Percentiles rank a stretch among this genome's conserved stretches.
These are phyloP conservation scores for Ambrosia hybrid DNA, from an alignment of 140 eudicot genomes.

Conservation along the genomic window DNA sequence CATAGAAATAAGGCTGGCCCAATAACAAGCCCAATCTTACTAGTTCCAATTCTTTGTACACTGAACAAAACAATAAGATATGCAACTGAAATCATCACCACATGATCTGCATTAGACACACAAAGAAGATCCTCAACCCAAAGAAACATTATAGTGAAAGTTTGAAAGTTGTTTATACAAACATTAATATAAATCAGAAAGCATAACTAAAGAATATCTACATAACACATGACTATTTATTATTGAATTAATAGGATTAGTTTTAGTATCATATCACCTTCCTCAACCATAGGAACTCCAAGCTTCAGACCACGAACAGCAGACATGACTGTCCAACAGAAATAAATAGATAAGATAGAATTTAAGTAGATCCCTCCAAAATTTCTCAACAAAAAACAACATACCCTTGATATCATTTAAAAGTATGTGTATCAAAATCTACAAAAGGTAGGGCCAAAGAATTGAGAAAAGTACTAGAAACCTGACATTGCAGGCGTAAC, in stretches of 20 bases:
- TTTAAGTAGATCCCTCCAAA: slow-evolving; percentile 3
- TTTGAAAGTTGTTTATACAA: background rate
- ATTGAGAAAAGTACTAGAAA: slow-evolving; percentile 26
- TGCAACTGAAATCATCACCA: slow-evolving; percentile 89
- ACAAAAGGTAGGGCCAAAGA: background rate
- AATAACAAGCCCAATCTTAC: slow-evolving; percentile 90
- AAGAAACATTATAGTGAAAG: background rate
- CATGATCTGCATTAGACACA: slow-evolving; percentile 65
- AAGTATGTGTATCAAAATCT: slow-evolving; percentile 4
- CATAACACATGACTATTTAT: background rate
- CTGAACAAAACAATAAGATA: slow-evolving; percentile 82
- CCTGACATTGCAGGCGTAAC: slow-evolving; percentile 99
- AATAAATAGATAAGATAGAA: slow-evolving; percentile 8
- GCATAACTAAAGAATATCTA: slow-evolving; percentile 1
- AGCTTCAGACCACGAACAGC: slow-evolving; percentile 89
- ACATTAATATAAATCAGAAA: slow-evolving; percentile 8
- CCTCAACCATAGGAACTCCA: slow-evolving; percentile 64
- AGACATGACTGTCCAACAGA: slow-evolving; percentile 65
- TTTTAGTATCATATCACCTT: slow-evolving; percentile 54
- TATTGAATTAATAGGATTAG: slow-evolving; percentile 4
- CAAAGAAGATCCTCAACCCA: slow-evolving; percentile 23
- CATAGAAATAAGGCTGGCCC: slow-evolving; percentile 92
- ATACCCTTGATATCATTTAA: slow-evolving; percentile 7
- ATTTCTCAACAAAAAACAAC: slow-evolving; percentile 1
- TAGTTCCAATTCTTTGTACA: slow-evolving; percentile 86